These are phyloP conservation scores for Chaetomium cochliodes DNA, from an alignment of 495 filamentous ascomycete species.

Conservation along the genomic window DNA sequence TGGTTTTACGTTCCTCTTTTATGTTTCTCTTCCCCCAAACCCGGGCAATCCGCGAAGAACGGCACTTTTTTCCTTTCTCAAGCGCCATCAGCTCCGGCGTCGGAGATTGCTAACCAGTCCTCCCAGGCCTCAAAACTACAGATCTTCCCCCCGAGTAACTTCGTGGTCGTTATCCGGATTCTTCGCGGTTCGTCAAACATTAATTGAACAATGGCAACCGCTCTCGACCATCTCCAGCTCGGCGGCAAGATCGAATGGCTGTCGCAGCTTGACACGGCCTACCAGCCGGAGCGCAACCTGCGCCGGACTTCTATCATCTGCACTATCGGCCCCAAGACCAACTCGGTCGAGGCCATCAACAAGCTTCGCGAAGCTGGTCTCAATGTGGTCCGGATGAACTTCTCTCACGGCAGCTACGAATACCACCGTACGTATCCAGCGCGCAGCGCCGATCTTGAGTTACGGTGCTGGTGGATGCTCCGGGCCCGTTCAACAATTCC, in stretches of 20 bases:
- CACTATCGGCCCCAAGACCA: slow-evolving; percentile 99
- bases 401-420: slow-evolving; percentile 95
- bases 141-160: slow-evolving; percentile 5
- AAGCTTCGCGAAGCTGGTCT: slow-evolving; percentile 82
- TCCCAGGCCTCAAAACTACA: slow-evolving; percentile 6
- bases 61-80: not conserved
- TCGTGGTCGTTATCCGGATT: not conserved
- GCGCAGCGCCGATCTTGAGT: not conserved
- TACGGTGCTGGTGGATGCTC: slow-evolving; percentile 25
- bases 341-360: slow-evolving; percentile 95
- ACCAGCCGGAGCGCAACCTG: slow-evolving; percentile 77
- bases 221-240: slow-evolving; percentile 73
- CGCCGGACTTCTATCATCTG: slow-evolving; percentile 97
- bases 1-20: not conserved
- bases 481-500: slow-evolving; percentile 10
- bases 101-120: slow-evolving; percentile 13
- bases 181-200: not conserved
- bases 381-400: slow-evolving; percentile 98
- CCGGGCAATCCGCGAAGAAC: not conserved
- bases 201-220: slow-evolving; percentile 54
- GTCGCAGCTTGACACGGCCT: slow-evolving; percentile 70
- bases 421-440: slow-evolving; percentile 35
- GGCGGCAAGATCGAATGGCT: slow-evolving; percentile 93
- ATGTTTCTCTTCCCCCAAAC: not conserved
- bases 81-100: slow-evolving; percentile 12